Evolutionary conservation across 352 stramenopile species (phyloP), one percentile per base, ranked within the genome.

Genomic region (Achlya hypogyna): DNA sequence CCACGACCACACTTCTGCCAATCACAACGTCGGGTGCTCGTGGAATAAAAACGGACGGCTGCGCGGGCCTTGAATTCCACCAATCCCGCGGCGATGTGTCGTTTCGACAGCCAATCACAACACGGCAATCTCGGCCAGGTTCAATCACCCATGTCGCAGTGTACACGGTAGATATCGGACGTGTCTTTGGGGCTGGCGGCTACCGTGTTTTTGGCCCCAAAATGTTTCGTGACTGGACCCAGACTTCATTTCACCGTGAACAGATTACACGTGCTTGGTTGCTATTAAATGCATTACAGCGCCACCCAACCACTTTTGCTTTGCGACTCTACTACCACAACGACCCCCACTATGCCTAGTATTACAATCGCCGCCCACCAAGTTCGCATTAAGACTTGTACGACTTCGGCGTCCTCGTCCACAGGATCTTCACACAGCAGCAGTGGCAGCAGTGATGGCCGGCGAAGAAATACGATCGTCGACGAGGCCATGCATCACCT

Each of bases 11-110:
- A 10, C 38, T 10, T 45, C 1, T 45, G 6, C 38, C 38, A 45
- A 45, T 45, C 38, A 45, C n/a, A 45, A 10, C 12, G 6, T 45
- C n/a, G 14, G n/a, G 38, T 18, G 38, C 38, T 22, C 1, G 49
- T 56, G 49, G 49, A 56, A 56, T 56, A 56, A 56, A 56, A 56
- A 56, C 49, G 49, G 49, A 56, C 49, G 49, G 49, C 49, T 56
- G 10, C 25, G 49, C 16, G 49, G 12, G 25, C 49, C 25, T 10
- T 2, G 31, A 27, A 45, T n/a, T n/a, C n/a, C n/a, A n/a, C n/a
- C n/a, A n/a, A n/a, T n/a, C n/a, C n/a, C n/a, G n/a, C n/a, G n/a
- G n/a, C n/a, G n/a, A n/a, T n/a, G n/a, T n/a, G n/a, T n/a, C n/a
- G n/a, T n/a, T n/a, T n/a, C n/a, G n/a, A 45, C 38, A 18, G 38